phyloP scores from a whole-genome alignment of 192 early-diverging fungal species.

The Helicostylum pulchrum region DNA sequence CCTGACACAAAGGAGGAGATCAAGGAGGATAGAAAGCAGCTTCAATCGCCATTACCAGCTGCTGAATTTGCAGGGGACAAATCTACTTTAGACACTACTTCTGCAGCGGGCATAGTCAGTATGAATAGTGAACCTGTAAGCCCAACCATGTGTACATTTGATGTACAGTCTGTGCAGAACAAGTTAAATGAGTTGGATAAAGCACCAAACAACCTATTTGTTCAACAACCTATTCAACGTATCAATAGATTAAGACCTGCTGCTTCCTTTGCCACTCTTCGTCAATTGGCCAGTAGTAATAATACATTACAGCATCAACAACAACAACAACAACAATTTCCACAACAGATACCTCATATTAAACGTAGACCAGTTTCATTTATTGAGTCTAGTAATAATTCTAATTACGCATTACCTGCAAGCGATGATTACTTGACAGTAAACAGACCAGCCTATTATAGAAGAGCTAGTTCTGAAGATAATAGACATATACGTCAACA shows the following conservation, averaged over 20 bases:
- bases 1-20: conserved; percentile 1
- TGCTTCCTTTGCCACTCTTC: conserved; percentile 20
- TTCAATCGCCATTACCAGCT: not conserved
- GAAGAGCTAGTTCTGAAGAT: conserved; percentile 20
- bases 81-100: no score
- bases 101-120: not conserved
- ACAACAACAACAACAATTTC: conserved; percentile 1
- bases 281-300: conserved; percentile 14
- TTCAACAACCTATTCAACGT: conserved; percentile 13
- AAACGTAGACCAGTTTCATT: conserved; percentile 8
- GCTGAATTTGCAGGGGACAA: not conserved
- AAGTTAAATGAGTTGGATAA: not conserved
- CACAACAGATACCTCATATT: not conserved
- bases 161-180: conserved; percentile 9
- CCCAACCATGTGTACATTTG: not conserved
- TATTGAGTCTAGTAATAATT: not conserved
- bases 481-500: not conserved
- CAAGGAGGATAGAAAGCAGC: not conserved
- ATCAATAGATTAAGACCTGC: conserved; percentile 11
- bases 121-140: conserved; percentile 6
- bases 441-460: conserved; percentile 4
- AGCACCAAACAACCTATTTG: not conserved
- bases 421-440: conserved; percentile 5
- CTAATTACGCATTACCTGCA: not conserved
- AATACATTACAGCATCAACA: not conserved